A percentile compares a stretch with the other conserved stretches of the same genome.
These are phyloP conservation scores for Venturia carpophila DNA, from an alignment of 2,329 filamentous ascomycete genomes.

Conservation along the genomic window DNA sequence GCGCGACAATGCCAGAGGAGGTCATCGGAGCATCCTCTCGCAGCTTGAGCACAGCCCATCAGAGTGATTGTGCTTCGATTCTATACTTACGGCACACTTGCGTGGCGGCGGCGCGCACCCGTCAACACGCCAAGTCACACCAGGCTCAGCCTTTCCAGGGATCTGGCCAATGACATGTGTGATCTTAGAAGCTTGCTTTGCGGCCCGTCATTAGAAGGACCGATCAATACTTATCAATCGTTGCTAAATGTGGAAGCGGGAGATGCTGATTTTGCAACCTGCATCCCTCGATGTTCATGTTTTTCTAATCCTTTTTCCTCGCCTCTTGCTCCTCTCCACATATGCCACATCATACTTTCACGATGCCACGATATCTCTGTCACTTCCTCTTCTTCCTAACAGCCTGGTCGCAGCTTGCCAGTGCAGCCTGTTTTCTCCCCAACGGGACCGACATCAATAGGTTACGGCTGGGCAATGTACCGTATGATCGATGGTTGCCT, in stretches of 20 bases:
- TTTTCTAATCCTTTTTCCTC: neutral
- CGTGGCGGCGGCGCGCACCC: neutral
- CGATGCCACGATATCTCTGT: neutral
- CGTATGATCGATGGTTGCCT: slow-evolving; percentile 1
- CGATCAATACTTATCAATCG: neutral
- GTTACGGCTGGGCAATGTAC: neutral
- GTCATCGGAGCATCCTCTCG: neutral
- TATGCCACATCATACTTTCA: neutral
- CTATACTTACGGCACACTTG: neutral
- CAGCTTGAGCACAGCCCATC: neutral
- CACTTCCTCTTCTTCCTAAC: neutral
- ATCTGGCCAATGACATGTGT: neutral
- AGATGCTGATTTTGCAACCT: neutral
- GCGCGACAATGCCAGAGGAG: neutral
- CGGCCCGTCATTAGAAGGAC: neutral
- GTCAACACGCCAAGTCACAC: neutral
- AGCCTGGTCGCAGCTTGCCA: neutral
- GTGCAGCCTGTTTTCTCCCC: neutral
- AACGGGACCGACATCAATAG: slow-evolving; percentile 7
- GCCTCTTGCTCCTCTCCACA: neutral
- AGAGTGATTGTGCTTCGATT: neutral
- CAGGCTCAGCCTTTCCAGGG: neutral
- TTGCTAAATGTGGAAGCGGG: neutral
- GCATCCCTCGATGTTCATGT: neutral
- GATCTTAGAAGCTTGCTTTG: neutral